phyloP scores from a whole-genome alignment of 192 early-diverging fungal genomes.

The Umbelopsis vinacea region DNA sequence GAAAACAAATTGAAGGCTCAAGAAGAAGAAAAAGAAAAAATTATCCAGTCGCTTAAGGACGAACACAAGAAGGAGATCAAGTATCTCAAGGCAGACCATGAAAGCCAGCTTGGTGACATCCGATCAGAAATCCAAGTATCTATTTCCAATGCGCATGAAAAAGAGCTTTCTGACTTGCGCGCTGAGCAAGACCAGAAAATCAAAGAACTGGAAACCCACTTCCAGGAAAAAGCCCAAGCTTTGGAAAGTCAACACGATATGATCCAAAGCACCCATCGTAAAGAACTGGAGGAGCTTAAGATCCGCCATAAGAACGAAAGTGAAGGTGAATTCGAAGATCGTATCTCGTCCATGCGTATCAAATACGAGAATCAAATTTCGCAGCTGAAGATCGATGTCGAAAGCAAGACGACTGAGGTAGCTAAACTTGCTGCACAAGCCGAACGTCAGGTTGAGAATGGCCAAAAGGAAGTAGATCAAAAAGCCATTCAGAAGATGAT shows the following conservation, averaged over 20 bases:
- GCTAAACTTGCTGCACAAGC: neutral
- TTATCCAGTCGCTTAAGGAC: neutral
- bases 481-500: neutral
- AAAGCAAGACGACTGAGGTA: neutral
- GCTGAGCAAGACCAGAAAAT: neutral
- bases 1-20: neutral
- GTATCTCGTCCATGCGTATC: neutral
- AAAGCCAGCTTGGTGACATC: slow-evolving; percentile 2
- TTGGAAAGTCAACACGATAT: neutral
- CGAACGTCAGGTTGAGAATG: neutral
- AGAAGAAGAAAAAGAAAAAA: neutral
- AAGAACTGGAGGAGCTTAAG: slow-evolving; percentile 1
- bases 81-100: slow-evolving; percentile 1
- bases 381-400: neutral
- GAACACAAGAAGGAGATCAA: slow-evolving; percentile 3
- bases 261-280: neutral
- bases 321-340: slow-evolving; percentile 11
- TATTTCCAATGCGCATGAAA: neutral
- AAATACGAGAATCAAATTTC: slow-evolving; percentile 9
- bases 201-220: neutral
- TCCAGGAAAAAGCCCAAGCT: neutral
- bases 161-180: neutral
- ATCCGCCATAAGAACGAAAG: slow-evolving; percentile 9
- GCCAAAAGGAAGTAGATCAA: neutral
- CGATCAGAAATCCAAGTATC: slow-evolving; percentile 8